Evolutionary conservation across 164 flowering plant genomes (phyloP).

Genomic region (Magnolia kwangsiensis): DNA sequence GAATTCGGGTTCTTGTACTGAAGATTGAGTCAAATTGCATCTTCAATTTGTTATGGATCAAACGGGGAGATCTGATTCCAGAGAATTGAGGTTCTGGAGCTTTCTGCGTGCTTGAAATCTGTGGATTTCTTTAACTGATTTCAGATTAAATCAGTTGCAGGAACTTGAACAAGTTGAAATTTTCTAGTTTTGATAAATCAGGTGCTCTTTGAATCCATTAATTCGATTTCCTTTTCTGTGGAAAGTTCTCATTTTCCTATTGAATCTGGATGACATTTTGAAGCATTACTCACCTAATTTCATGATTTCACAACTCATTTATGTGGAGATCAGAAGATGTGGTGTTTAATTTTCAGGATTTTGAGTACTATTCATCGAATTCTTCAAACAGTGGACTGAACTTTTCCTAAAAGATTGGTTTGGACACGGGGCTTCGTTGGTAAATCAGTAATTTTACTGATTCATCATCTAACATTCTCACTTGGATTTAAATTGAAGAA

Average conservation of each 20-base stretch:
- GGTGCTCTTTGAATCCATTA: background rate
- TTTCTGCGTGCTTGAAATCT: no score
- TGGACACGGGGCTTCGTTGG: background rate
- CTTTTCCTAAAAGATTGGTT: background rate
- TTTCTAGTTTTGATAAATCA: background rate
- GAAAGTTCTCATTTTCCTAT: background rate
- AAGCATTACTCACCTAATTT: background rate
- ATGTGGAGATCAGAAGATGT: background rate
- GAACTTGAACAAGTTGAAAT: background rate
- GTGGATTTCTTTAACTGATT: background rate
- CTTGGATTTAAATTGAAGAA: background rate
- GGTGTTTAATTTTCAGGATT: background rate
- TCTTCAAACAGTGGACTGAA: background rate
- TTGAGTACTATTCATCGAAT: background rate
- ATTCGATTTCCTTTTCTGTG: background rate
- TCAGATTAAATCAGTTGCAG: background rate
- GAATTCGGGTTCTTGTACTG: no score
- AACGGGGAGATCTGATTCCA: no score
- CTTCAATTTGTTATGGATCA: no score
- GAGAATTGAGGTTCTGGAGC: no score
- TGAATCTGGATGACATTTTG: background rate
- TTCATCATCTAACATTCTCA: background rate
- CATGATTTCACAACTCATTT: background rate
- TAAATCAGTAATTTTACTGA: background rate
- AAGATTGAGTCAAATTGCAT: no score